Evolutionary conservation across 768 basidiomycete species (phyloP).

Genomic region (Collybia nuda): DNA sequence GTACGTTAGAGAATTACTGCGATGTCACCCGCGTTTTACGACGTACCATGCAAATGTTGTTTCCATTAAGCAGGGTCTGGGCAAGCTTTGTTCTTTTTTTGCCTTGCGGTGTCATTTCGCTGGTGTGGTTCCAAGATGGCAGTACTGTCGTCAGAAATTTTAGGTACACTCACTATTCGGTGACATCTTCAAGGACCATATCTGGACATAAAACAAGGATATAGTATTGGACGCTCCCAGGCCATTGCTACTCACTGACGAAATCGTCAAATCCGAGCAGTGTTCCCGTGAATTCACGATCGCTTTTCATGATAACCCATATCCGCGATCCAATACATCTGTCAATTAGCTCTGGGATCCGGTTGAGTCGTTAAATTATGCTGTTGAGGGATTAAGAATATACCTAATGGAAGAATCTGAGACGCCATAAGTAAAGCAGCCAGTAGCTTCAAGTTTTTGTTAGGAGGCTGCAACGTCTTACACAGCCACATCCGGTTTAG

Average conservation of each 20-base stretch:
- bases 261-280: conserved; percentile 98
- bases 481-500: too few relatives aligned
- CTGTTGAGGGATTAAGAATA: conserved; percentile 7
- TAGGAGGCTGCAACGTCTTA: too few relatives aligned
- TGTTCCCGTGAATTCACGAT: conserved; percentile 95
- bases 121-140: conserved; percentile 24
- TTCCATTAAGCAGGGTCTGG: conserved; percentile 90
- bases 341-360: conserved; percentile 82
- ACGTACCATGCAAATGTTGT: conserved; percentile 94
- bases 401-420: conserved; percentile 91
- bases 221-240: neutral
- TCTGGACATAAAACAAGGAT: conserved; percentile 40
- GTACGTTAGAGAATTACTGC: conserved; percentile 1
- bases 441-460: too few relatives aligned
- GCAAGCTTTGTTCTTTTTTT: conserved; percentile 78
- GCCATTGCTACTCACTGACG: conserved; percentile 76
- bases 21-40: neutral
- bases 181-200: conserved; percentile 96
- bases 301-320: conserved; percentile 98
- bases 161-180: conserved; percentile 74
- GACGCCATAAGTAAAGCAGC: conserved; percentile 66
- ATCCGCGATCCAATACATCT: conserved; percentile 95
- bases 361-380: neutral
- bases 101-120: conserved; percentile 84
- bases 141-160: neutral